phyloP scores from a whole-genome alignment of 1,284 basidiomycete genomes.

The Agroathelia rolfsii region DNA sequence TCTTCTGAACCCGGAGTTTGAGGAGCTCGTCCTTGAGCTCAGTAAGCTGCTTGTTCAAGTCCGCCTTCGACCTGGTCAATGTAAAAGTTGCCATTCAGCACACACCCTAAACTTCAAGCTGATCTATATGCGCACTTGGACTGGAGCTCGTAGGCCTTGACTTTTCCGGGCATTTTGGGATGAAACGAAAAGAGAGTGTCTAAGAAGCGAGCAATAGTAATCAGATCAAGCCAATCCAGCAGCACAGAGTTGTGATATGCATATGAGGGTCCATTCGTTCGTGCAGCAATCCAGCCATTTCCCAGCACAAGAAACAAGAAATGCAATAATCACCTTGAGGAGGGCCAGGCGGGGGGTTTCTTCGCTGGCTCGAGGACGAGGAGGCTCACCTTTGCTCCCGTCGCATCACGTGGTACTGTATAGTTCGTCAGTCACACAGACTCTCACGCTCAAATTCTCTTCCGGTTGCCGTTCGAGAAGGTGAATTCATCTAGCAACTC shows the following conservation, averaged over 20 bases:
- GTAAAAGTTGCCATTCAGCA: constrained; percentile 7
- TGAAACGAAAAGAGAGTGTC: too few species aligned
- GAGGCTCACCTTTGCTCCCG: constrained; percentile 7
- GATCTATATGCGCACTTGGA: constrained; percentile 66
- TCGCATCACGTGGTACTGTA: constrained; percentile 23
- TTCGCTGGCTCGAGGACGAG: constrained; percentile 12
- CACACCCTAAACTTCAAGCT: too few species aligned
- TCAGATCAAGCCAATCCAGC: constrained; percentile 3
- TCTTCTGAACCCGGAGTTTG: constrained; percentile 93
- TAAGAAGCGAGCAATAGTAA: neutral
- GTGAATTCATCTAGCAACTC: too few species aligned
- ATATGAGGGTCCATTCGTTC: neutral
- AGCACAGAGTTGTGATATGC: constrained; percentile 13
- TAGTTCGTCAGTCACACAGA: constrained; percentile 26
- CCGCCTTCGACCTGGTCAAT: constrained; percentile 80
- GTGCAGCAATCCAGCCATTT: neutral
- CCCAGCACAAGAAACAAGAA: constrained; percentile 2
- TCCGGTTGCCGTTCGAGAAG: too few species aligned
- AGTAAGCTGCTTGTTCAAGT: constrained; percentile 89
- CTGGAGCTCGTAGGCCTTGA: constrained; percentile 97
- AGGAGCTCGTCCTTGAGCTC: constrained; percentile 97
- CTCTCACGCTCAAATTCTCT: constrained; percentile 22
- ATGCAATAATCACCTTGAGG: constrained; percentile 19
- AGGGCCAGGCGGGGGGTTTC: too few species aligned
- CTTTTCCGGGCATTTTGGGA: constrained; percentile 72